These are phyloP conservation scores for Alternaria ethzedia DNA, from an alignment of 2,329 filamentous ascomycete species.

Conservation along the genomic window DNA sequence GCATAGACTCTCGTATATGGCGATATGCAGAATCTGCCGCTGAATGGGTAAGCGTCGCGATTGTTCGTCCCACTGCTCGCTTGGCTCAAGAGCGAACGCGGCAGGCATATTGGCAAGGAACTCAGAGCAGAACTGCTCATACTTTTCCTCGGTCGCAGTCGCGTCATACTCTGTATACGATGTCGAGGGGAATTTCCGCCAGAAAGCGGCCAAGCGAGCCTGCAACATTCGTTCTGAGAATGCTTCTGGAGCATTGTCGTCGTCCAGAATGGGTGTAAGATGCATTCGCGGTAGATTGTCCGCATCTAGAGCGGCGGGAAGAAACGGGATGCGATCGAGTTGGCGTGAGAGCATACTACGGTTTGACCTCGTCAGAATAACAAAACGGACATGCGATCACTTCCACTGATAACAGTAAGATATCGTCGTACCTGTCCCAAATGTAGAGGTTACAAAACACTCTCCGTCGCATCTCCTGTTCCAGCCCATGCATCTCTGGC, in stretches of 20 bases:
- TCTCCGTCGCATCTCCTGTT: slow-evolving; percentile 14
- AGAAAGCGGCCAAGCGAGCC: not conserved
- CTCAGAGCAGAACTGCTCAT: slow-evolving; percentile 14
- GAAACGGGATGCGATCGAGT: not conserved
- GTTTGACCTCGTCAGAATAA: not conserved
- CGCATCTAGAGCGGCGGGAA: not conserved
- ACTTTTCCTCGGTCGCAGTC: slow-evolving; percentile 9
- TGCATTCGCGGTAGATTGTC: not conserved
- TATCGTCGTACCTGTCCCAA: slow-evolving; percentile 12
- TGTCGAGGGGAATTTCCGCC: not conserved
- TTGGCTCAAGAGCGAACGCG: slow-evolving; percentile 10
- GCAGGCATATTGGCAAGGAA: slow-evolving; percentile 9
- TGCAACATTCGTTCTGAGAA: not conserved
- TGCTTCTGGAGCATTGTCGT: not conserved
- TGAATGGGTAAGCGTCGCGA: slow-evolving; percentile 10
- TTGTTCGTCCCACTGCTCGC: slow-evolving; percentile 11
- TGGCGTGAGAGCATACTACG: not conserved
- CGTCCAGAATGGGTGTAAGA: not conserved
- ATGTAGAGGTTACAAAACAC: slow-evolving; percentile 17
- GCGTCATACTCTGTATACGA: slow-evolving; percentile 2
- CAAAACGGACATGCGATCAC: not conserved
- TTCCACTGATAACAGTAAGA: not conserved
- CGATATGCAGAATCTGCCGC: slow-evolving; percentile 9
- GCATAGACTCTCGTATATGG: not conserved
- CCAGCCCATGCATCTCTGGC: slow-evolving; percentile 10